Evolutionary conservation across 1,284 basidiomycete species (phyloP).

Genomic region (Cystobasidium pallidum): DNA sequence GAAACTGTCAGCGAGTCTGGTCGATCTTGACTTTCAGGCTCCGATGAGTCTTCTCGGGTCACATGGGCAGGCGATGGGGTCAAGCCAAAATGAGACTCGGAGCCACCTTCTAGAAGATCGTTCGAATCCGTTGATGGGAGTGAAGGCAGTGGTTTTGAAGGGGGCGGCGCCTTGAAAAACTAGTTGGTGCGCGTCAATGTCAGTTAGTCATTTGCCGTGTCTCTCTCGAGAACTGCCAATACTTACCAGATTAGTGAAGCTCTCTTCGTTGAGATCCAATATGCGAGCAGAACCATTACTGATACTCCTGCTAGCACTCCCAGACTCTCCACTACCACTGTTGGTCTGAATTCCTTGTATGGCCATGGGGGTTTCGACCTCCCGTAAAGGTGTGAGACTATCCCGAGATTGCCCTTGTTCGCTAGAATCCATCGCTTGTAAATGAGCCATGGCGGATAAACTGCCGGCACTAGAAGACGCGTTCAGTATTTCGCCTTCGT

Average conservation of each 20-base stretch:
- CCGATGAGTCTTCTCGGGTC: background rate
- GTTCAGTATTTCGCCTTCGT: slow-evolving; percentile 35
- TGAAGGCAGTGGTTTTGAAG: slow-evolving; percentile 31
- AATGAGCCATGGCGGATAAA: background rate
- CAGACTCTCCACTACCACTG: slow-evolving; percentile 25
- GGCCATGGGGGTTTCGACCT: background rate
- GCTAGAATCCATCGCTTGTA: background rate
- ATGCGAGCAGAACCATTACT: slow-evolving; percentile 23
- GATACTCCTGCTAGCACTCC: slow-evolving; percentile 22
- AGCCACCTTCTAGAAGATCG: background rate
- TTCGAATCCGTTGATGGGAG: slow-evolving; percentile 3
- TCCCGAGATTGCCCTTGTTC: background rate
- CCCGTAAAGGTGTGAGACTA: slow-evolving; percentile 13
- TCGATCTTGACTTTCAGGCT: background rate
- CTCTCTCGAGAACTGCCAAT: background rate
- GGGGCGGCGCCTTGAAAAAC: slow-evolving; percentile 39
- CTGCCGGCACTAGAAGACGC: slow-evolving; percentile 10
- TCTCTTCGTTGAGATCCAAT: slow-evolving; percentile 38
- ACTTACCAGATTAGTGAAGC: slow-evolving; percentile 37
- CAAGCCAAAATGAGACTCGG: background rate
- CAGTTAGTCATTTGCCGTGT: background rate
- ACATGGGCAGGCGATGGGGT: background rate
- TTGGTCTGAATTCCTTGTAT: background rate
- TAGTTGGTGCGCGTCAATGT: background rate
- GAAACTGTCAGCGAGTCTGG: background rate